Percentiles rank a stretch among this genome's conserved stretches.
Evolutionary conservation across 2,329 filamentous ascomycete species (phyloP).

Genomic region (Alternaria angustiovoidea): DNA sequence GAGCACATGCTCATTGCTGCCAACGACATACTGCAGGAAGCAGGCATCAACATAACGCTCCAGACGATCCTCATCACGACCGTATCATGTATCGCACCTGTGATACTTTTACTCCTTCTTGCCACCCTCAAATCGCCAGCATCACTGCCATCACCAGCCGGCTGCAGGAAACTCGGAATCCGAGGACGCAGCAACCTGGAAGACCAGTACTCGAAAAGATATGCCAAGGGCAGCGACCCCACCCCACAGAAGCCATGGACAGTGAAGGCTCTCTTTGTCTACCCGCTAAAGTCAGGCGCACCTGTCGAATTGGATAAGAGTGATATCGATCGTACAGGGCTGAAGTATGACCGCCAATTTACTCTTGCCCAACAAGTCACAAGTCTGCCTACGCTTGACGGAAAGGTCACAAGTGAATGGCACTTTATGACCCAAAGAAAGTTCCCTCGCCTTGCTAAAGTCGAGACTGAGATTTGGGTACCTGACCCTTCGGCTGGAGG

Average conservation of each 20-base stretch:
- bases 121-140: constrained; percentile 33
- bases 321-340: constrained; percentile 70
- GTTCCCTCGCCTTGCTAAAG: constrained; percentile 73
- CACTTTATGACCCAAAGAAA: constrained; percentile 75
- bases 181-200: constrained; percentile 60
- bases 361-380: constrained; percentile 73
- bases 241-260: constrained; percentile 44
- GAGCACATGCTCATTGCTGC: constrained; percentile 23
- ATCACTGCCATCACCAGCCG: constrained; percentile 44
- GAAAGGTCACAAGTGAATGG: constrained; percentile 62
- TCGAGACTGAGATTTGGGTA: constrained; percentile 73
- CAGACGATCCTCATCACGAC: constrained; percentile 28
- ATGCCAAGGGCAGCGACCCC: constrained; percentile 46
- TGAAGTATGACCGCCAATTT: constrained; percentile 84
- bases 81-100: constrained; percentile 25
- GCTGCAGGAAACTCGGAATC: constrained; percentile 63
- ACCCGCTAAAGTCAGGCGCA: constrained; percentile 83
- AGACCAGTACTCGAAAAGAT: constrained; percentile 65
- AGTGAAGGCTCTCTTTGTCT: constrained; percentile 77
- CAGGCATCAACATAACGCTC: constrained; percentile 24
- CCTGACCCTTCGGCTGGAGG: constrained; percentile 67
- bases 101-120: constrained; percentile 34
- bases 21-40: constrained; percentile 17
- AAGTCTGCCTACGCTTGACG: constrained; percentile 54
- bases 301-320: constrained; percentile 75